These are phyloP conservation scores for Calocybe cyanea DNA, from an alignment of 768 basidiomycete genomes.

Conservation along the genomic window DNA sequence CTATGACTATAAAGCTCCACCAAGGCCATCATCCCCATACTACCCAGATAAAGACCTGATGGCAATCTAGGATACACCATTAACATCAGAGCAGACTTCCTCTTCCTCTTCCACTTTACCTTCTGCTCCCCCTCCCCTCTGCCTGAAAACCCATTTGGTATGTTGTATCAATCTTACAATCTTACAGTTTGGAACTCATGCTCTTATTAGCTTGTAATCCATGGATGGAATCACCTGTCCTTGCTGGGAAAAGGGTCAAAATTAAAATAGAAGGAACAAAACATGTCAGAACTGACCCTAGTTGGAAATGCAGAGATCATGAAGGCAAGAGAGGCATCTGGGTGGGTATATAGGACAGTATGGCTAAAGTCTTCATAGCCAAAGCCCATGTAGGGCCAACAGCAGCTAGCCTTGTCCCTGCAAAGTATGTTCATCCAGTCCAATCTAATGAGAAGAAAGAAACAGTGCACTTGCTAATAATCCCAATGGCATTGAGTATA, in stretches of 20 bases:
- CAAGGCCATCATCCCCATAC: too few relatives aligned
- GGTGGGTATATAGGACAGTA: neutral
- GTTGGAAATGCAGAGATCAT: constrained; percentile 5
- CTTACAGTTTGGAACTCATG: too few relatives aligned
- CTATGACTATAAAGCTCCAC: too few relatives aligned
- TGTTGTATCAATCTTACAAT: too few relatives aligned
- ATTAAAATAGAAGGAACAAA: neutral
- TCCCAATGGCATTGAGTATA: too few relatives aligned
- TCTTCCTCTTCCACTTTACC: too few relatives aligned
- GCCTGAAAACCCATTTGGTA: too few relatives aligned
- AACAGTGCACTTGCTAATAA: too few relatives aligned
- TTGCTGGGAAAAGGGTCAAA: neutral
- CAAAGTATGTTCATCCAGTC: neutral
- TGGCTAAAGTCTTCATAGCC: neutral
- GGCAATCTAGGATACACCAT: too few relatives aligned
- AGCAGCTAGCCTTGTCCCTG: neutral
- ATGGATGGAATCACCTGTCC: neutral
- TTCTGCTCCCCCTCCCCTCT: too few relatives aligned
- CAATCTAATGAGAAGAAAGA: neutral
- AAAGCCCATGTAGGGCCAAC: neutral
- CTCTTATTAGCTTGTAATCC: constrained; percentile 1
- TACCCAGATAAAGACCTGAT: too few relatives aligned
- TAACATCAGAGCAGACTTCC: too few relatives aligned
- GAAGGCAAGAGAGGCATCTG: constrained; percentile 1
- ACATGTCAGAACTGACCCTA: neutral